These are phyloP conservation scores for Phoma herbarum DNA, from an alignment of 2,329 filamentous ascomycete species.

Conservation along the genomic window DNA sequence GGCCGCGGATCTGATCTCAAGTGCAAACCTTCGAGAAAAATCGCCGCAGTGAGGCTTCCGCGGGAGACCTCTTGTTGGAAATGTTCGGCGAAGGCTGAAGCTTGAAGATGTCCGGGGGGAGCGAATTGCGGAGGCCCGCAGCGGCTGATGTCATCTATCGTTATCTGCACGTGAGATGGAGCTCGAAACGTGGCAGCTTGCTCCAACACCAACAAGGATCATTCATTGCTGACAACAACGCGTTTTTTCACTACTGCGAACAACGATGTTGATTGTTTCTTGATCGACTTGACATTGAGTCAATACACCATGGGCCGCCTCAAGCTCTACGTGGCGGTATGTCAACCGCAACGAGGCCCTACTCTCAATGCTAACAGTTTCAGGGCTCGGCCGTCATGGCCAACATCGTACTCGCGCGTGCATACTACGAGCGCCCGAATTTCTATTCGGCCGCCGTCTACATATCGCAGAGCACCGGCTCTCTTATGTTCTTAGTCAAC, in stretches of 20 bases:
- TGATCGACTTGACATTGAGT: constrained; percentile 20
- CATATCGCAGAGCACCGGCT: constrained; percentile 94
- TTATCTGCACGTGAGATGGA: constrained; percentile 18
- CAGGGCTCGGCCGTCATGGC: constrained; percentile 80
- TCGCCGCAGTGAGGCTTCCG: not conserved
- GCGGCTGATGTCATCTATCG: constrained; percentile 17
- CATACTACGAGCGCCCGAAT: constrained; percentile 93
- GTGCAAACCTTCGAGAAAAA: not conserved
- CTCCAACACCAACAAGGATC: constrained; percentile 12
- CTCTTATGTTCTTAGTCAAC: constrained; percentile 93
- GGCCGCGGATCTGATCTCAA: not conserved
- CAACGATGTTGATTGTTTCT: constrained; percentile 24
- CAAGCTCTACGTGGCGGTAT: constrained; percentile 48
- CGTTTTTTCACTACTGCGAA: constrained; percentile 9
- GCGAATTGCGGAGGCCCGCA: constrained; percentile 10
- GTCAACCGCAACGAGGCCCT: not conserved
- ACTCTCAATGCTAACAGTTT: constrained; percentile 28
- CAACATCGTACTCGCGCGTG: constrained; percentile 82
- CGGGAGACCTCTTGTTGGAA: not conserved
- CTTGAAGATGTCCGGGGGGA: constrained; percentile 3
- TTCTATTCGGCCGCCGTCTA: constrained; percentile 99
- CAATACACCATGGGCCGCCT: constrained; percentile 44
- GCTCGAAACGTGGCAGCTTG: constrained; percentile 26
- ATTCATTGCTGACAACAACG: constrained; percentile 10
- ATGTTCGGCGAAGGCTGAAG: not conserved